Percentiles rank a stretch among this genome's conserved stretches.
Evolutionary conservation across 164 flowering plant species (phyloP).

Genomic region (Sedum album): DNA sequence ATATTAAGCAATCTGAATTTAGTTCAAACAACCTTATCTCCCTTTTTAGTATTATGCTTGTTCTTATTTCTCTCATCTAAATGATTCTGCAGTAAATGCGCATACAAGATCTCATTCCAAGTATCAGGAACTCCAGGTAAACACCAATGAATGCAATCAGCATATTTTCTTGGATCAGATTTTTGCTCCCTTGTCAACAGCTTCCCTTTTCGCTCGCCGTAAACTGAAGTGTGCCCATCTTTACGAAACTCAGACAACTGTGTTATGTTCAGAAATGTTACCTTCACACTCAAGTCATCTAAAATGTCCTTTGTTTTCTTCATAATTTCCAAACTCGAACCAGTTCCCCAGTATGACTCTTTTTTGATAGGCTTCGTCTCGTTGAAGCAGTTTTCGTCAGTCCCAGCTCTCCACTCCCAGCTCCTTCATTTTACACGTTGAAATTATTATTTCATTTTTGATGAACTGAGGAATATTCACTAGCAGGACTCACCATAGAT

Average conservation of each 20-base stretch:
- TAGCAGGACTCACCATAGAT: slow-evolving; percentile 54
- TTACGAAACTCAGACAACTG: slow-evolving; percentile 75
- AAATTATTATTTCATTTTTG: not conserved
- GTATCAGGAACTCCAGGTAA: slow-evolving; percentile 30
- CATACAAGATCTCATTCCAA: no score
- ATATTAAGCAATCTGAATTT: not conserved
- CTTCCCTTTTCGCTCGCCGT: slow-evolving; percentile 72
- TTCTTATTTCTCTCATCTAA: not conserved
- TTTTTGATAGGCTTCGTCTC: slow-evolving; percentile 53
- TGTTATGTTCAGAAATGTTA: slow-evolving; percentile 68
- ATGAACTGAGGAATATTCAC: no score
- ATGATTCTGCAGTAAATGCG: no score
- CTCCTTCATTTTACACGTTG: slow-evolving; percentile 37
- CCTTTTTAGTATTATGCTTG: no score
- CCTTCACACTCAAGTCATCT: slow-evolving; percentile 30
- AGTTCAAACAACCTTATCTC: no score
- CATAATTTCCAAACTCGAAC: slow-evolving; percentile 67
- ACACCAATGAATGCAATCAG: slow-evolving; percentile 98
- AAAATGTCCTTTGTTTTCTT: slow-evolving; percentile 35
- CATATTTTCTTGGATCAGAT: slow-evolving; percentile 56
- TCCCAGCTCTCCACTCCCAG: slow-evolving; percentile 84
- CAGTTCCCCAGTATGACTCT: slow-evolving; percentile 71
- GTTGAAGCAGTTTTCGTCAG: slow-evolving; percentile 69
- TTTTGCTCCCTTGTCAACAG: slow-evolving; percentile 72
- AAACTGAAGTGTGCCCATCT: slow-evolving; percentile 80